phyloP scores from a whole-genome alignment of 345 rosid species.

The Gynandropsis gynandra region DNA sequence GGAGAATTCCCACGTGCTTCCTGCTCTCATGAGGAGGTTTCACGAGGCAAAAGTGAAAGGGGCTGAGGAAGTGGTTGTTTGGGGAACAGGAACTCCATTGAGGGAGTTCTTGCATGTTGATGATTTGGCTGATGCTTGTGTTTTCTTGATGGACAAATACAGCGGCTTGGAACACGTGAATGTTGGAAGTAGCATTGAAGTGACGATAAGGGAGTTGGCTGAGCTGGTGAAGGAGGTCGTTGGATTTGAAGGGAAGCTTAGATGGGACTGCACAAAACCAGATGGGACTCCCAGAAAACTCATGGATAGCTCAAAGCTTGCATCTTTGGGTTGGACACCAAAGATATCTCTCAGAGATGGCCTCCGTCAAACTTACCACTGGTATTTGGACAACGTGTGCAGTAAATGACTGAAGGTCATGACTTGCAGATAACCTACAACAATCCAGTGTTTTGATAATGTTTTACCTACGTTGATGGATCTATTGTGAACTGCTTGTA shows the following conservation, averaged over 20 bases:
- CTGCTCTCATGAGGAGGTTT: conserved; percentile 85
- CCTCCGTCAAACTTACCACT: conserved; percentile 67
- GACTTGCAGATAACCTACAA: too few relatives aligned
- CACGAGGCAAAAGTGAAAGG: conserved; percentile 70
- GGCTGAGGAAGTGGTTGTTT: conserved; percentile 81
- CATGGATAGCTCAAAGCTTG: conserved; percentile 85
- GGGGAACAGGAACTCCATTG: conserved; percentile 93
- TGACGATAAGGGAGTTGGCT: conserved; percentile 81
- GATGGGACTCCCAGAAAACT: conserved; percentile 96
- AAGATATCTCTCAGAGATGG: conserved; percentile 71
- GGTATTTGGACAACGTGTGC: conserved; percentile 74
- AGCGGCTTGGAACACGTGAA: conserved; percentile 77
- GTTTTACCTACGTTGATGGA: too few relatives aligned
- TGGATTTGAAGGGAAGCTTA: conserved; percentile 72
- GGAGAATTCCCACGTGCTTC: conserved; percentile 85
- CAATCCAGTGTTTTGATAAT: too few relatives aligned
- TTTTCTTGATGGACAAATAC: conserved; percentile 72
- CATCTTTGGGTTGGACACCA: conserved; percentile 71
- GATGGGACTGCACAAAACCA: conserved; percentile 77
- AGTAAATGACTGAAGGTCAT: not conserved
- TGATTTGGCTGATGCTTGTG: conserved; percentile 86
- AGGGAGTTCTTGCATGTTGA: conserved; percentile 96
- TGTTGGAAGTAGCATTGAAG: conserved; percentile 91
- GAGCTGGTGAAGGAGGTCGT: conserved; percentile 90
- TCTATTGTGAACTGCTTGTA: too few relatives aligned